phyloP scores from a whole-genome alignment of 2,329 filamentous ascomycete species.

The Neofusicoccum cordaticola region DNA sequence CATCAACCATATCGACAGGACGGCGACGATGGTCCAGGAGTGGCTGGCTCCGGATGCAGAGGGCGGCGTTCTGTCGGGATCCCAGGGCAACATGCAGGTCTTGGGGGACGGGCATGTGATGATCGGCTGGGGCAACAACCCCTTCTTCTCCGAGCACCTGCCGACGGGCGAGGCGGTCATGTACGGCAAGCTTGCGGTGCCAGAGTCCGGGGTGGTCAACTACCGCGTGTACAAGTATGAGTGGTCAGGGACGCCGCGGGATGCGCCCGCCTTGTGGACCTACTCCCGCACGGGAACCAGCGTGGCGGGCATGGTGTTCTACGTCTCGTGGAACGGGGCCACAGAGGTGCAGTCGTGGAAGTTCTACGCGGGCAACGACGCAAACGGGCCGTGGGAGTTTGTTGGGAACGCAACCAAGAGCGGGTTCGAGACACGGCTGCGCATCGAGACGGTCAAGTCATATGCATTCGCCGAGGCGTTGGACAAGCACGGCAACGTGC shows the following conservation, averaged over 20 bases:
- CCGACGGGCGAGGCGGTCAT: constrained; percentile 52
- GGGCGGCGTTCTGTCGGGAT: constrained; percentile 47
- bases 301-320: constrained; percentile 41
- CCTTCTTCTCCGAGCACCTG: constrained; percentile 44
- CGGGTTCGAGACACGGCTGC: constrained; percentile 44
- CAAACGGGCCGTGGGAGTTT: constrained; percentile 34
- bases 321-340: constrained; percentile 54
- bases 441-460: constrained; percentile 13
- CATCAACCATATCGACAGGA: constrained; percentile 44
- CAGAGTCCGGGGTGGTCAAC: constrained; percentile 42
- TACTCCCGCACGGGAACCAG: constrained; percentile 19
- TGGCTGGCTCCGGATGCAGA: constrained; percentile 48
- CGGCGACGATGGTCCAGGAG: constrained; percentile 46
- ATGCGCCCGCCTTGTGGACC: constrained; percentile 18
- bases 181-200: constrained; percentile 47
- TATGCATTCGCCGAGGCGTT: constrained; percentile 20
- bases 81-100: constrained; percentile 54
- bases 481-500: constrained; percentile 19
- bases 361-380: constrained; percentile 45
- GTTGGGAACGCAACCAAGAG: constrained; percentile 40
- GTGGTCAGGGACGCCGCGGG: constrained; percentile 45
- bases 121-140: constrained; percentile 55
- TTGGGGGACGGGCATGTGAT: constrained; percentile 54
- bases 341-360: constrained; percentile 49
- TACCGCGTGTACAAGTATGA: constrained; percentile 56